phyloP scores from a whole-genome alignment of 1,139 yeast genomes.

The Suhomyces maxii region DNA sequence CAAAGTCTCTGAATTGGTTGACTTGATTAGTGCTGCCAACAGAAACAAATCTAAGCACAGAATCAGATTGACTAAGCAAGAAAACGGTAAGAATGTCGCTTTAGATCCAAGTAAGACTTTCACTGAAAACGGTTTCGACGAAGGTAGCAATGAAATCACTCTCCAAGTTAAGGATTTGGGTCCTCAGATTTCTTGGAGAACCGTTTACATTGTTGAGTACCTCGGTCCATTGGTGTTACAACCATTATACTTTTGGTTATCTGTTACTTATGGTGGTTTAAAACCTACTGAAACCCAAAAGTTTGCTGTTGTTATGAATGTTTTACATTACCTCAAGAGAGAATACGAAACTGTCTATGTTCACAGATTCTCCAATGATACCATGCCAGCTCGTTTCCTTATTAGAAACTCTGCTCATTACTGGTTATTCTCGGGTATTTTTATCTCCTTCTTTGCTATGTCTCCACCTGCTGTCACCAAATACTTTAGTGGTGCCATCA shows the following conservation, averaged over 20 bases:
- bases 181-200: slow-evolving; percentile 89
- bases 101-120: slow-evolving; percentile 34
- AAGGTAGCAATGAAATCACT: slow-evolving; percentile 28
- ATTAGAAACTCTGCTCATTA: slow-evolving; percentile 90
- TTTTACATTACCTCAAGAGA: slow-evolving; percentile 81
- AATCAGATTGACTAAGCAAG: slow-evolving; percentile 37
- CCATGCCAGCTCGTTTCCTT: slow-evolving; percentile 88
- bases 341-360: slow-evolving; percentile 83
- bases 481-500: slow-evolving; percentile 3
- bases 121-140: slow-evolving; percentile 31
- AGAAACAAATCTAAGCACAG: slow-evolving; percentile 39
- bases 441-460: slow-evolving; percentile 60
- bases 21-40: slow-evolving; percentile 46
- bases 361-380: slow-evolving; percentile 80
- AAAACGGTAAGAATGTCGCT: slow-evolving; percentile 34
- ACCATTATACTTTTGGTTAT: slow-evolving; percentile 56
- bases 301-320: slow-evolving; percentile 52
- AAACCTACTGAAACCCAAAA: slow-evolving; percentile 54
- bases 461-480: slow-evolving; percentile 53
- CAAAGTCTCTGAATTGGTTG: slow-evolving; percentile 33
- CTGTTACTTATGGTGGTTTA: slow-evolving; percentile 22
- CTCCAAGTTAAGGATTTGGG: slow-evolving; percentile 82
- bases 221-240: slow-evolving; percentile 86
- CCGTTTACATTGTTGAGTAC: slow-evolving; percentile 84
- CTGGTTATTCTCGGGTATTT: slow-evolving; percentile 82